phyloP scores from a whole-genome alignment of 371 early-diverging fungal species.

The Actinomortierella ambigua region DNA sequence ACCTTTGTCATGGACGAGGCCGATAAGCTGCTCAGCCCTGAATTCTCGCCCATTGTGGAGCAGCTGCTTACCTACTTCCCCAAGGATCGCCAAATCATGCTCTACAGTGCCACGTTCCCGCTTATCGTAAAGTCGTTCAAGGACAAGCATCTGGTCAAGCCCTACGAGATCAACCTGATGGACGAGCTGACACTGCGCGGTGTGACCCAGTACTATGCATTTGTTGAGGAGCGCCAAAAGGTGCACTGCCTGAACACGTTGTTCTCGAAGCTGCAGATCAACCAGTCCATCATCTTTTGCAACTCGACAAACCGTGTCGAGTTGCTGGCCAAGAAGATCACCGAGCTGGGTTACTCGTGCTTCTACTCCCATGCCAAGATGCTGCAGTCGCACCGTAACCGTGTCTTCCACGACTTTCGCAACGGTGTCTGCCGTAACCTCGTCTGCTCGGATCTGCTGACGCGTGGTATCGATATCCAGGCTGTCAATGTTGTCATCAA shows the following conservation, averaged over 20 bases:
- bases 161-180: constrained; percentile 99
- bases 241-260: constrained; percentile 98
- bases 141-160: constrained; percentile 90
- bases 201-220: constrained; percentile 98
- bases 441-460: constrained; percentile 96
- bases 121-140: constrained; percentile 93
- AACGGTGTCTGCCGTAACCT: constrained; percentile 95
- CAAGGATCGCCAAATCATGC: constrained; percentile 89
- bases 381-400: constrained; percentile 97
- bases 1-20: constrained; percentile 99
- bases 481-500: constrained; percentile 99
- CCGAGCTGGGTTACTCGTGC: constrained; percentile 98
- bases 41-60: constrained; percentile 97
- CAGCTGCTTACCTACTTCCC: constrained; percentile 88
- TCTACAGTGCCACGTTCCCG: constrained; percentile 99
- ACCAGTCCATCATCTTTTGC: constrained; percentile 99
- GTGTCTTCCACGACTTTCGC: constrained; percentile 98
- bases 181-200: constrained; percentile 97
- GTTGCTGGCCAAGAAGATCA: constrained; percentile 96
- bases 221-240: constrained; percentile 97
- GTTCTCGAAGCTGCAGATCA: constrained; percentile 98
- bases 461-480: constrained; percentile 99
- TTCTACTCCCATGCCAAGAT: constrained; percentile 98
- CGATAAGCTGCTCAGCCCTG: constrained; percentile 96
- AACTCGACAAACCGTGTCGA: constrained; percentile 98